Base-by-base conservation (phyloP, 75 land plant genomes). In the Picea sitchensis region DNA sequence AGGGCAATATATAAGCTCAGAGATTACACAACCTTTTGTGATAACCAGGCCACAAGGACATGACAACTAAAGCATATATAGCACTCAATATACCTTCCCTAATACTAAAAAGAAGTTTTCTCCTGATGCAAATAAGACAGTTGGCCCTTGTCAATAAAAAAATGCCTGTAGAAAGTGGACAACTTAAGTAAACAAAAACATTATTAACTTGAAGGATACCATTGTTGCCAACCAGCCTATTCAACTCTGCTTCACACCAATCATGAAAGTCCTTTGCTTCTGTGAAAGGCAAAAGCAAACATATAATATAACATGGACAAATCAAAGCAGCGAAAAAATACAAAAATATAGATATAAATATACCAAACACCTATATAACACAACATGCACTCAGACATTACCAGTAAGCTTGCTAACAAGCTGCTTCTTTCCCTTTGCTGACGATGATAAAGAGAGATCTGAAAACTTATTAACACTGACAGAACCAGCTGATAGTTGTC, bases 211-310 rank as follows among this genome's bases (percentile, higher is more conserved):
- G 38, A 82, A 79, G 77, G 67, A 73, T 89, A 94, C 97, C 97
- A 73, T 84, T 87, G 32, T 83, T 83, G 56, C 98, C 95, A 71
- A 87, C 87, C 3, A 95, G 87, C 69, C 86, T 87, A 61, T 67
- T 59, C 34, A 84, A 83, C 75, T 95, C 88, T 47, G 61, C 86
- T 80, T 88, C 86, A 73, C 98, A 95, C 95, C 98, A 95, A 64
- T 86, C 86, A 61, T 88, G 84, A 79, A 95, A 95, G n/a, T 84
- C 98, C 81, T 83, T 91, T 14, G 93, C 96, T 79, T 95, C 98
- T 92, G 91, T 44, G 82, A 79, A 41, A 57, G 2, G 13, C 65
- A 64, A 82, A 79, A 44, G n/a, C 4, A 26, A 80, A 21, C 12
- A 30, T 47, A 23, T 11, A 20, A 14, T 5, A 4, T 34, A 6